Evolutionary conservation across 2,329 filamentous ascomycete genomes (phyloP).

Genomic region (Didymella segeticola): DNA sequence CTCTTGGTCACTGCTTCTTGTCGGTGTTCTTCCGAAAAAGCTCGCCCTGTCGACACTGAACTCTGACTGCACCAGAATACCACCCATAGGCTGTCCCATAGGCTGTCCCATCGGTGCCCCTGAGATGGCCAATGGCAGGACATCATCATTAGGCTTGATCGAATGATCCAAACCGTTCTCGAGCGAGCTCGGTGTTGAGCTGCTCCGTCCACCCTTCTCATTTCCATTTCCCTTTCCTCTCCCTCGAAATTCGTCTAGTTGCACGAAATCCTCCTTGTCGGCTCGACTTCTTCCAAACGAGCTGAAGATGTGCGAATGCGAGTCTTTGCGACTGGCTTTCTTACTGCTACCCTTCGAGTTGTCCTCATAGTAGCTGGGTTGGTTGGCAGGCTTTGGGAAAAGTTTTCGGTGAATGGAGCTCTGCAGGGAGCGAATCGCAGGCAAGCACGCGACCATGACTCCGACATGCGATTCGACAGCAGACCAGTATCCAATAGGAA

Average conservation of each 20-base stretch:
- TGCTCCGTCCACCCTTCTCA: not conserved
- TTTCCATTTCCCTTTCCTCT: not conserved
- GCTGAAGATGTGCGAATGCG: conserved; percentile 1
- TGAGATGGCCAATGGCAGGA: not conserved
- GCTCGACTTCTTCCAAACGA: not conserved
- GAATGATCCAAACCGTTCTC: not conserved
- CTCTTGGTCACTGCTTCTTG: not conserved
- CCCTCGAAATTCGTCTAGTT: not conserved
- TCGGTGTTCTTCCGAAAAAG: not conserved
- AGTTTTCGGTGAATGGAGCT: conserved; percentile 1
- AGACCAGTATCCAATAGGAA: conserved; percentile 37
- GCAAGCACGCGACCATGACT: conserved; percentile 36
- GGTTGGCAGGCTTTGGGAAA: conserved; percentile 1
- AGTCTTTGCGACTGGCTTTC: not conserved
- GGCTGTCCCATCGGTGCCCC: conserved; percentile 1
- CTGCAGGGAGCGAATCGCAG: conserved; percentile 29
- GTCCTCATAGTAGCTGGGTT: conserved; percentile 7
- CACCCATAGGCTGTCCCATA: not conserved
- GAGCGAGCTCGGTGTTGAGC: not conserved
- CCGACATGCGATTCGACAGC: conserved; percentile 37
- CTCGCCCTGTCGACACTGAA: not conserved
- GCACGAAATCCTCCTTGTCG: conserved; percentile 2
- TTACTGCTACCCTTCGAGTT: not conserved
- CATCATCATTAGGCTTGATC: not conserved
- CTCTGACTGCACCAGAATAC: conserved; percentile 1